Evolutionary conservation across 176 grass and related monocot genomes (phyloP).

Genomic region (Rhynchospora tenuis): DNA sequence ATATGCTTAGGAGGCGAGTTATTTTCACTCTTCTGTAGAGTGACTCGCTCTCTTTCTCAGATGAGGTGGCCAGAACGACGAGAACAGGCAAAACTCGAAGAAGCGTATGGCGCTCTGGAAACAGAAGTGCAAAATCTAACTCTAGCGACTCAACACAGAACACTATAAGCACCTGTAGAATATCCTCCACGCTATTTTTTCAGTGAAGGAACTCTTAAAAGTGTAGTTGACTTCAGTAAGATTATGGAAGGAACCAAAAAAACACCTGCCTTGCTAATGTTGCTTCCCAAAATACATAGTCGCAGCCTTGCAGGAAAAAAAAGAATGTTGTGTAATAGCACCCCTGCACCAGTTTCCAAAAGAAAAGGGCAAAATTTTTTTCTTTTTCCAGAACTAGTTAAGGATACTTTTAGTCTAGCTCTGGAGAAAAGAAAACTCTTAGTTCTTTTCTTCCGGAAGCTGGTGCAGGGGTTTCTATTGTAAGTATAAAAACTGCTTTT

Average conservation of each 20-base stretch:
- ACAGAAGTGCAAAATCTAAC: constrained; percentile 90
- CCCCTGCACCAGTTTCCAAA: too few relatives aligned
- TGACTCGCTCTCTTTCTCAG: constrained; percentile 89
- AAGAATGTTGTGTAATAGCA: too few relatives aligned
- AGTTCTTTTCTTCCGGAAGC: too few relatives aligned
- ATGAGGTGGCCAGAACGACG: constrained; percentile 92
- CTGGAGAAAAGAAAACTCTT: too few relatives aligned
- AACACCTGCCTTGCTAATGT: not conserved
- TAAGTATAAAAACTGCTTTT: too few relatives aligned
- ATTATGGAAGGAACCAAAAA: not conserved
- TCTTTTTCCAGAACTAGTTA: too few relatives aligned
- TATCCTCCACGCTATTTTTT: constrained; percentile 68
- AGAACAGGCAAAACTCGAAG: constrained; percentile 96
- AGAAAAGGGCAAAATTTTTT: too few relatives aligned
- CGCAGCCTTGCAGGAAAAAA: not conserved
- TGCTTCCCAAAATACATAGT: not conserved
- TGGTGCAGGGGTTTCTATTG: too few relatives aligned
- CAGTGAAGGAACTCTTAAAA: constrained; percentile 51
- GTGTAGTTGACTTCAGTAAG: constrained; percentile 10
- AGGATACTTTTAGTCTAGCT: too few relatives aligned
- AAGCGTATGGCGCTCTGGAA: constrained; percentile 85
- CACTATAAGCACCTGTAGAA: constrained; percentile 93
- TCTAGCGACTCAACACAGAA: constrained; percentile 98
- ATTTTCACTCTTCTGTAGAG: constrained; percentile 97
- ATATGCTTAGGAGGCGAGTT: constrained; percentile 87